Base-by-base conservation (phyloP, 805 yeast genomes). In the Isabelozyma heimii region DNA sequence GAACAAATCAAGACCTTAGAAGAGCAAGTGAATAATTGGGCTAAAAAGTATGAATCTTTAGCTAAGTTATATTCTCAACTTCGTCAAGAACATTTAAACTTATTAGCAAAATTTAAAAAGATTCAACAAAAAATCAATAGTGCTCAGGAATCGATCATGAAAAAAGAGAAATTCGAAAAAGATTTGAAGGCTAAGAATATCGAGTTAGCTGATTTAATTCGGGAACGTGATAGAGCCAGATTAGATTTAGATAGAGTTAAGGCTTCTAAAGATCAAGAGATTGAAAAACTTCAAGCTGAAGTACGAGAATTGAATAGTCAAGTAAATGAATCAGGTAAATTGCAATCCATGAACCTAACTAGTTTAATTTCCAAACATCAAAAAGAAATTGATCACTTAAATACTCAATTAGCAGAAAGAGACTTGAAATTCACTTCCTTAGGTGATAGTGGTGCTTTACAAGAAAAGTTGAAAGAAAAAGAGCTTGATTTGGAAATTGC, bases 41-140 rank as follows among this genome's bases (percentile, higher is more conserved):
- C 88, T 52, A 81, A 81, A 47, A 91, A 91, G 70, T 91, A 91
- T 67, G 97, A 91, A 61, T 79, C 94, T 0, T 76, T 91, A 53
- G 97, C 97, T 5, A 89, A 89, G 60, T 75, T 91, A 54, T 91
- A 91, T 66, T 85, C 96, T 1, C 97, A 91, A 68, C 75, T 91
- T 57, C 85, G 97, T 62, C 95, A 89, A 67, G 97, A 91, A 67
- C 97, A 91, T 63, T 76, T 91, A 60, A 87, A 84, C 53, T 69
- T 91, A 48, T 76, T 91, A 61, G 77, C 87, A 45, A 86, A 85
- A 61, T 85, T 85, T 62, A 91, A 91, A 63, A 84, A 86, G 57
- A 77, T 85, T 43, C 95, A 90, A 68, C 88, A 89, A 56, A 89
- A 88, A 67, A 95, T 94, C 2, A 86, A 91, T 12, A 76, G 82